These are phyloP conservation scores for Colletotrichum salicis DNA, from an alignment of 2,329 filamentous ascomycete species.

Conservation along the genomic window DNA sequence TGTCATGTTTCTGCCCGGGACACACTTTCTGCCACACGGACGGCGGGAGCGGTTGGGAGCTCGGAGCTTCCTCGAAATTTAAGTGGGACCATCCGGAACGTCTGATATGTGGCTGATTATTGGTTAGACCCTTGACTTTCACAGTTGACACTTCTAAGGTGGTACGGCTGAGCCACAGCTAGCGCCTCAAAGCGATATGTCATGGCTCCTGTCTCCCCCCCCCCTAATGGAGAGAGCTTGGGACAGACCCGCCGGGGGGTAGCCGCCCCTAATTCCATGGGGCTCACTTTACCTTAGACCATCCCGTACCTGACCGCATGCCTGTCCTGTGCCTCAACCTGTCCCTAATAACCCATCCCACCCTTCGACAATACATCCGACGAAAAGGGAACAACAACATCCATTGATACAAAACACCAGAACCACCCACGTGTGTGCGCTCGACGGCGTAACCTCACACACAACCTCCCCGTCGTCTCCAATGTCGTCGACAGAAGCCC, in stretches of 20 bases:
- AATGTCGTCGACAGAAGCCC: slow-evolving; percentile 52
- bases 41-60: slow-evolving; percentile 3
- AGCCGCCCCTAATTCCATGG: slow-evolving; percentile 24
- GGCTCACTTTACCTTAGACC: neutral
- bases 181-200: slow-evolving; percentile 10
- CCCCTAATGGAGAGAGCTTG: neutral
- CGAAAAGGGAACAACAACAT: slow-evolving; percentile 7
- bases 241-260: slow-evolving; percentile 6
- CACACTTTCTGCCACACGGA: slow-evolving; percentile 8
- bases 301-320: slow-evolving; percentile 27
- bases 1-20: slow-evolving; percentile 8
- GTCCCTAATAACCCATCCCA: slow-evolving; percentile 22
- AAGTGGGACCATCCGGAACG: slow-evolving; percentile 7
- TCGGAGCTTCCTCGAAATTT: slow-evolving; percentile 22
- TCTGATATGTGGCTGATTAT: slow-evolving; percentile 21
- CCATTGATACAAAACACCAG: slow-evolving; percentile 6
- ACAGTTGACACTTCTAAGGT: neutral
- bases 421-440: neutral
- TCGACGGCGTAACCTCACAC: slow-evolving; percentile 16
- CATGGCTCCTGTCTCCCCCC: neutral
- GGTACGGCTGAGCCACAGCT: slow-evolving; percentile 23
- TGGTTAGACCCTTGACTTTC: neutral
- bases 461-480: neutral
- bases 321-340: slow-evolving; percentile 20
- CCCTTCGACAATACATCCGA: slow-evolving; percentile 14